Evolutionary conservation across 805 yeast genomes (phyloP).

Genomic region (Wickerhamomyces silvicola): DNA sequence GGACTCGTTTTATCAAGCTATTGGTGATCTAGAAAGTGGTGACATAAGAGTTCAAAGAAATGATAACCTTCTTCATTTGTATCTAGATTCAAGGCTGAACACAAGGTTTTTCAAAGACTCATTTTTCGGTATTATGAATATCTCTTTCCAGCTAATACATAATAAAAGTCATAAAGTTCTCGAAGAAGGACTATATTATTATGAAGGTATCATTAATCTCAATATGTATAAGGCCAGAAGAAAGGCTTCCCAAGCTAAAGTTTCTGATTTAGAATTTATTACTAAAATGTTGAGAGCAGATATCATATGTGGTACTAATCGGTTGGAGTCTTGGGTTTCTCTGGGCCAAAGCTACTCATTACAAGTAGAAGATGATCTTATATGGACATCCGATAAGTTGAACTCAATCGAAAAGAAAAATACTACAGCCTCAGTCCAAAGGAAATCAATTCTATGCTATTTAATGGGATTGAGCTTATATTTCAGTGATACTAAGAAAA

Average conservation of each 20-base stretch:
- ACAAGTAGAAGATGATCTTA: conserved; percentile 80
- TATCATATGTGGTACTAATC: conserved; percentile 52
- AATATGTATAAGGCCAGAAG: conserved; percentile 64
- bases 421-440: conserved; percentile 56
- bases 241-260: conserved; percentile 71
- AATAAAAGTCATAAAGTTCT: conserved; percentile 32
- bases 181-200: conserved; percentile 55
- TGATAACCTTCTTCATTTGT: conserved; percentile 36
- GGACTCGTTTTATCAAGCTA: conserved; percentile 62
- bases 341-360: conserved; percentile 74
- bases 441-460: conserved; percentile 66
- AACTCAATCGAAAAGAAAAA: conserved; percentile 54
- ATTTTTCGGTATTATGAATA: conserved; percentile 41
- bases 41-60: conserved; percentile 41
- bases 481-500: conserved; percentile 15
- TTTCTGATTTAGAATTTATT: conserved; percentile 74
- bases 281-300: conserved; percentile 61
- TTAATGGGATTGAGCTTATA: conserved; percentile 58
- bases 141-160: conserved; percentile 25
- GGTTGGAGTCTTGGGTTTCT: conserved; percentile 83
- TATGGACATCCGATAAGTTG: conserved; percentile 87
- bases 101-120: conserved; percentile 40
- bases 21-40: conserved; percentile 55
- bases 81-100: conserved; percentile 40
- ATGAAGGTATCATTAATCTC: conserved; percentile 62